Percentiles rank a stretch among this genome's conserved stretches.
These are phyloP conservation scores for Acorus calamus DNA, from an alignment of 106 monocot genomes.

Conservation along the genomic window DNA sequence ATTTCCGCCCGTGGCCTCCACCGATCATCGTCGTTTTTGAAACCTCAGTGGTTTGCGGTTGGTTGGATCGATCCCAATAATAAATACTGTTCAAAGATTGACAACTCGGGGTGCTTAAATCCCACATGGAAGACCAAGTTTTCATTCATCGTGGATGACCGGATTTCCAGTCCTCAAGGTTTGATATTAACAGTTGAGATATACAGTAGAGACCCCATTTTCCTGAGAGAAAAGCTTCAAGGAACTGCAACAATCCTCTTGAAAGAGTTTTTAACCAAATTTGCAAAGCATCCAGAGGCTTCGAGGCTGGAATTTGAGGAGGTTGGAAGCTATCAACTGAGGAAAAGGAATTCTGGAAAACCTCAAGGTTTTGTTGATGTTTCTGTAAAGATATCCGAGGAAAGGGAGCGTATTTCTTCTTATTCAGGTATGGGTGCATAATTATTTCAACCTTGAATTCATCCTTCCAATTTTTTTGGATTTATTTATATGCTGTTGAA, in stretches of 20 bases:
- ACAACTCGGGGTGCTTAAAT: slow-evolving; percentile 30
- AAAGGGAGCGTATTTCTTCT: slow-evolving; percentile 5
- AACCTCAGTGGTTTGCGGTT: slow-evolving; percentile 73
- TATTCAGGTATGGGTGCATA: slow-evolving; percentile 14
- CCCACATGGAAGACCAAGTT: slow-evolving; percentile 77
- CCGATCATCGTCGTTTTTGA: slow-evolving; percentile 39
- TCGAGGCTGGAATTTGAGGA: slow-evolving; percentile 27
- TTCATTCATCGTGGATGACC: slow-evolving; percentile 22
- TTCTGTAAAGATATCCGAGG: slow-evolving; percentile 30
- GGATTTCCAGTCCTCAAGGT: slow-evolving; percentile 8
- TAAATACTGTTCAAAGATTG: slow-evolving; percentile 77
- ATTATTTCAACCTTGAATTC: no score
- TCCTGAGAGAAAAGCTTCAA: slow-evolving; percentile 56
- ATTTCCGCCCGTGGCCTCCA: slow-evolving; percentile 64
- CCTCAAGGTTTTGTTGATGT: slow-evolving; percentile 58
- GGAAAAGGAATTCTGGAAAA: slow-evolving; percentile 45
- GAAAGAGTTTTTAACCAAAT: slow-evolving; percentile 51
- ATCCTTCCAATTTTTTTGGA: not conserved
- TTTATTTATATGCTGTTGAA: not conserved
- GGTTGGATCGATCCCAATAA: slow-evolving; percentile 58
- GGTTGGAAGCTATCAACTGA: slow-evolving; percentile 49
- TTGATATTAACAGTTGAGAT: slow-evolving; percentile 46
- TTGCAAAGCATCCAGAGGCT: slow-evolving; percentile 8
- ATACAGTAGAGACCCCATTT: slow-evolving; percentile 57
- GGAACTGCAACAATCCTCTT: slow-evolving; percentile 42